phyloP scores from a whole-genome alignment of 139 green algal genomes.

The Astrephomene gubernaculifera region DNA sequence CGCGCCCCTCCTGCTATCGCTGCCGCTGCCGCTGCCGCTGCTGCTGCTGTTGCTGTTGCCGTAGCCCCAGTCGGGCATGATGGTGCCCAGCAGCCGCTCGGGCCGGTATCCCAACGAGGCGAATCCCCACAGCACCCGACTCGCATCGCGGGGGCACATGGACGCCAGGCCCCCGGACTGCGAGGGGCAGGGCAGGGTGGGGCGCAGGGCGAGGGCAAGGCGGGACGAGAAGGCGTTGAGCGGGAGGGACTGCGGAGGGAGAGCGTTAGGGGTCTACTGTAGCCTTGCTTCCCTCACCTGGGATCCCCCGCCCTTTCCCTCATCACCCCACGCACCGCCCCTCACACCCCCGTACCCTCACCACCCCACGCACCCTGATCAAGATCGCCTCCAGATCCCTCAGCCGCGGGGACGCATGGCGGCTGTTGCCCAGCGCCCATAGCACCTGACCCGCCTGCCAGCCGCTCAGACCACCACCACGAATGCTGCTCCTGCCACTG shows the following conservation, averaged over 20 bases:
- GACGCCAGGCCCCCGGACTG: constrained; percentile 34
- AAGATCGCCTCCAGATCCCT: constrained; percentile 47
- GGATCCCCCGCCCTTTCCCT: too few relatives aligned
- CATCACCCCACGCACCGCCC: too few relatives aligned
- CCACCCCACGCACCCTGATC: constrained; percentile 2
- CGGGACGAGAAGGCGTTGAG: not conserved
- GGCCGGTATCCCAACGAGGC: constrained; percentile 50
- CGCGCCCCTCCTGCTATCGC: too few relatives aligned
- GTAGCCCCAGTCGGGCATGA: constrained; percentile 34
- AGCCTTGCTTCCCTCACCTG: too few relatives aligned
- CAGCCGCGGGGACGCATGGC: constrained; percentile 53
- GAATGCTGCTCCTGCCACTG: too few relatives aligned
- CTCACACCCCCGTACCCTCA: not conserved
- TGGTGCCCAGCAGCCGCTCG: constrained; percentile 40
- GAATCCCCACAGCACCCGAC: constrained; percentile 56
- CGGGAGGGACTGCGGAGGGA: too few relatives aligned
- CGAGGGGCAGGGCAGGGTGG: too few relatives aligned
- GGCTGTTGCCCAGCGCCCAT: constrained; percentile 56
- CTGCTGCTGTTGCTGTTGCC: not conserved
- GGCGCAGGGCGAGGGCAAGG: not conserved
- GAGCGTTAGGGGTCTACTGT: too few relatives aligned
- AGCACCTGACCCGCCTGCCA: constrained; percentile 49
- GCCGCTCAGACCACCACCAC: not conserved
- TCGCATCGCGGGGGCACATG: constrained; percentile 22
- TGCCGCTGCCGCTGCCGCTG: too few relatives aligned